Base-by-base conservation (phyloP, 2,329 filamentous ascomycete genomes). In the Aspergillus tamarii region DNA sequence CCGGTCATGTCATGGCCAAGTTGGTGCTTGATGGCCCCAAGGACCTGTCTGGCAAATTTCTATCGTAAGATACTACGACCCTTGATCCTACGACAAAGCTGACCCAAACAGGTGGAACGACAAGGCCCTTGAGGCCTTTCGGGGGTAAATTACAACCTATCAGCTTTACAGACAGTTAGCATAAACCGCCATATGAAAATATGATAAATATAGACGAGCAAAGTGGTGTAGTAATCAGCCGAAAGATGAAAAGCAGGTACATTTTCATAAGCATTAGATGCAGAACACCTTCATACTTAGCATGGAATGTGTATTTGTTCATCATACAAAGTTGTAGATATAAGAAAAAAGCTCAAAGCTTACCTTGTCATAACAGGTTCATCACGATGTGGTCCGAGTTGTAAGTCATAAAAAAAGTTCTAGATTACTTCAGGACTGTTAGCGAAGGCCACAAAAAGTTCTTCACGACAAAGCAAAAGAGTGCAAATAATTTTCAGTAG, bases 1-100 rank as follows among this genome's bases (percentile, higher is more conserved):
- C 94, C 0, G 94, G 93, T 0, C 82, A 89, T 77, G 92, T 97
- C 14, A 94, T 98, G 78, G 94, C 93, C 3, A 90, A 87, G 71
- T 82, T 98, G 66, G 89, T 89, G 0, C 76, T 92, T 19, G 82
- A 85, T 54, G 91, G 88, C 7, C 83, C 86, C 4, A 86, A 81
- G 60, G 85, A 88, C 21, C 78, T 97, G 68, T 94, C 86, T 72
- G 95, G 95, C 32, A 88, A 88, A 72, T 93, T 91, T 74, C 79
- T 95, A 48, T 70, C 73, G 76, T 77, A 71, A 67, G 74, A 72
- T 46, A 43, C 50, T 48, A 62, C 63, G 5, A 3, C 16, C 11
- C 41, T 53, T 36, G 11, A 36, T 34, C 48, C 59, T 63, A 57
- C 46, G 39, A 36, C 39, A 61, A 57, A 65, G 65, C 72, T 77